Conservation (phyloP, 257 asterid species). For the Solanum okadae region DNA sequence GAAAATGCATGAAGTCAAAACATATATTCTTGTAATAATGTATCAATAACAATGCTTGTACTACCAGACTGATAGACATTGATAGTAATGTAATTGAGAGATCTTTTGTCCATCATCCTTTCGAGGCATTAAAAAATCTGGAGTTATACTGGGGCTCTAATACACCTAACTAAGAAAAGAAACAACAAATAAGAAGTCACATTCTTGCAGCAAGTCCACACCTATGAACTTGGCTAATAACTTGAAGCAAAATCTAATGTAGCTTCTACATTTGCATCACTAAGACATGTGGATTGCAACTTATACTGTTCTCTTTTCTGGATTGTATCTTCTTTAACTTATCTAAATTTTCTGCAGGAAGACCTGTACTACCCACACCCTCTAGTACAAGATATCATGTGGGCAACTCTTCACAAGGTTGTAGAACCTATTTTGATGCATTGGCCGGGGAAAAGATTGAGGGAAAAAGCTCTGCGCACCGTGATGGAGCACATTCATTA, state of each 20-base stretch:
- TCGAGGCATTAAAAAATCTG: background rate
- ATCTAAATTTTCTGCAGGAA: conserved; percentile 52
- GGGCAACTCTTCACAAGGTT: conserved; percentile 79
- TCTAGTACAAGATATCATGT: conserved; percentile 73
- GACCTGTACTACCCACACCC: conserved; percentile 98
- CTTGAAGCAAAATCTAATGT: background rate
- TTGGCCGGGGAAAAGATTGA: conserved; percentile 91
- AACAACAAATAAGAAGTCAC: background rate
- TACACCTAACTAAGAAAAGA: background rate
- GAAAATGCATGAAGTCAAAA: background rate
- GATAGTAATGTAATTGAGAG: background rate
- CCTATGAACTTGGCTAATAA: background rate
- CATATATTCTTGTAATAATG: background rate
- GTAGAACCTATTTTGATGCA: conserved; percentile 78
- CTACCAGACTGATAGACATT: background rate
- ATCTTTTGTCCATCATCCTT: background rate
- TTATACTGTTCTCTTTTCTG: background rate
- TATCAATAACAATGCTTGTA: background rate
- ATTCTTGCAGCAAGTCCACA: background rate
- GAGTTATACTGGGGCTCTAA: background rate
- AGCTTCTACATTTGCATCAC: background rate
- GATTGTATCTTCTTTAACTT: background rate
- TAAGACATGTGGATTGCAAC: background rate
- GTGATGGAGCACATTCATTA: conserved; percentile 93
- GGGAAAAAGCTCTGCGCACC: conserved; percentile 64